Base-by-base conservation (phyloP, 164 flowering plant species). In the Nelumbo lutea region DNA sequence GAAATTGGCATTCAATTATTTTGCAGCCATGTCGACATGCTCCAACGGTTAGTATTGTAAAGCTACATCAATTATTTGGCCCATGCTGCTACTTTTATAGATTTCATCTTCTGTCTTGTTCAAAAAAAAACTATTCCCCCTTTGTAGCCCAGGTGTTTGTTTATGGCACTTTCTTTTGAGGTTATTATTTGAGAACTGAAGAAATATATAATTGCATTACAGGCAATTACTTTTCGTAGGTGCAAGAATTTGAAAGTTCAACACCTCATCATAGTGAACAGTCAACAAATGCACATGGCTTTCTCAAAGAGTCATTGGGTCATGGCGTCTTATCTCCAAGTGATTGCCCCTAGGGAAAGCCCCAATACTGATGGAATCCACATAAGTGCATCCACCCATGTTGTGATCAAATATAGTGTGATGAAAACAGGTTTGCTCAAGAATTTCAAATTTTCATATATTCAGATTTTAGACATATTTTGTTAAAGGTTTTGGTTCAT, bases 331-430 rank as follows among this genome's bases (percentile, higher is more conserved):
- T 61, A 74, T 73, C 79, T 93, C 40, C 74, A 63, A 57, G 84
- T 90, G 62, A 66, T 74, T 50, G 96, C 98, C 47, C 97, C 98
- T 53, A 75, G 69, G 47, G 43, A 44, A 11, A 93, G 99, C 69
- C 99, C 99, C 4, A 96, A 96, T 74, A 96, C 99, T 0, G 99
- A 96, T 78, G 99, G 93, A 58, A 83, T 96, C 72, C 98, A 93
- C 81, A 86, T 96, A 13, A 91, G 92, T 76, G 70, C 81, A 51
- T 88, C 97, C 41, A 82, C 71, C 39, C 71, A 75, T 62, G 85
- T 96, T 61, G 73, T 70, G 72, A 75, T 96, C 74, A 82, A 78
- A 72, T 70, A 85, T 72, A 76, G 78, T 73, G 56, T 72, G 14
- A 83, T 93, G 41, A 67, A 75, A 73, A 93, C 99, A 78, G 99